phyloP scores from a whole-genome alignment of 345 rosid species.

The Lepidium didymum region DNA sequence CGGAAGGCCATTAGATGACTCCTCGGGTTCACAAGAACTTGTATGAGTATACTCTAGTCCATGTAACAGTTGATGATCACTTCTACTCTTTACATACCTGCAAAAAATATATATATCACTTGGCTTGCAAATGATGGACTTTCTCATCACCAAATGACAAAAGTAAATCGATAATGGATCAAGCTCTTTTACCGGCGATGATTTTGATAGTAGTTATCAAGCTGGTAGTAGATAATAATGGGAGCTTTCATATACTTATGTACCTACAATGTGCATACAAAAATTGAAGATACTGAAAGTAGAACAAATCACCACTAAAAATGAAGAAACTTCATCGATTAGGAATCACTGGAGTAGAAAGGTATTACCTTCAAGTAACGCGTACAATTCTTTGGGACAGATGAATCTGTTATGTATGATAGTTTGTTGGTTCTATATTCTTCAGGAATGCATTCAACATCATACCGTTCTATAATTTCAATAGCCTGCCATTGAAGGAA shows the following conservation, averaged over 20 bases:
- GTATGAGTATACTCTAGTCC: constrained; percentile 42
- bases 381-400: constrained; percentile 58
- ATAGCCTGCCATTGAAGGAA: constrained; percentile 46
- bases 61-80: constrained; percentile 60
- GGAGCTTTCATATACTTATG: constrained; percentile 82
- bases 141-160: background rate
- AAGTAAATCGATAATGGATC: background rate
- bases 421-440: constrained; percentile 43
- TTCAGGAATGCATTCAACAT: constrained; percentile 62
- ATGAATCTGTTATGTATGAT: constrained; percentile 48
- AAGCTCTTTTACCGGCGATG: constrained; percentile 51
- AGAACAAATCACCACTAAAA: background rate
- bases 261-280: constrained; percentile 38
- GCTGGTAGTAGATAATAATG: constrained; percentile 69
- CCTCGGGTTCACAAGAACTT: constrained; percentile 64
- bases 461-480: constrained; percentile 65
- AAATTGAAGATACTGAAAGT: background rate
- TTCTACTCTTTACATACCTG: constrained; percentile 87
- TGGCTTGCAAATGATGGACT: background rate
- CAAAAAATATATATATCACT: background rate
- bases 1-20: constrained; percentile 48
- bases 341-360: constrained; percentile 6
- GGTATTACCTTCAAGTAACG: constrained; percentile 48
- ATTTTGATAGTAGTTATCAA: constrained; percentile 83
- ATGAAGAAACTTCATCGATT: background rate